phyloP scores from a whole-genome alignment of 805 yeast genomes.

The Starmerella roubikii region DNA sequence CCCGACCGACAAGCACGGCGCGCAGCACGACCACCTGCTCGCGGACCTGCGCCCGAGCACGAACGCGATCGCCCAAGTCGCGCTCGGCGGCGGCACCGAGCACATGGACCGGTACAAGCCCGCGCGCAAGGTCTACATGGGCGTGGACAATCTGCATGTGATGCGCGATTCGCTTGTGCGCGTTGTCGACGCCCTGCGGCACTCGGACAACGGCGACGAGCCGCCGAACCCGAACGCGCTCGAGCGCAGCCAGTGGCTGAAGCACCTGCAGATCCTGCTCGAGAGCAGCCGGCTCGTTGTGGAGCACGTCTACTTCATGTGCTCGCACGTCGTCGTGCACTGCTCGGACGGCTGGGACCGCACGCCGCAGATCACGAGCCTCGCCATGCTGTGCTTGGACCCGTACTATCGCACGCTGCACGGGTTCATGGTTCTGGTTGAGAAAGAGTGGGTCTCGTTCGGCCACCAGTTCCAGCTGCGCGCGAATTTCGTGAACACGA shows the following conservation, averaged over 20 bases:
- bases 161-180: conserved; percentile 72
- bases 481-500: conserved; percentile 9
- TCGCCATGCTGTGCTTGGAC: conserved; percentile 76
- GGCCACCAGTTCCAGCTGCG: conserved; percentile 84
- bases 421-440: conserved; percentile 75
- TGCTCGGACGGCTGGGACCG: conserved; percentile 99
- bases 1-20: conserved; percentile 23
- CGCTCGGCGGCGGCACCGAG: conserved; percentile 97
- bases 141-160: conserved; percentile 90
- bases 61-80: conserved; percentile 92
- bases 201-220: conserved; percentile 46
- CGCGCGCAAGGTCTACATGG: conserved; percentile 62
- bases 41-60: conserved; percentile 89
- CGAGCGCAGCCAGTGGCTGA: conserved; percentile 65
- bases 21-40: conserved; percentile 44
- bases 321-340: conserved; percentile 73
- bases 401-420: conserved; percentile 78
- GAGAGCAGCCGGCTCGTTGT: conserved; percentile 66
- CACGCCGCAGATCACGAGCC: conserved; percentile 75
- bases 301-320: conserved; percentile 69
- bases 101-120: conserved; percentile 71
- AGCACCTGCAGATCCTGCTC: conserved; percentile 51
- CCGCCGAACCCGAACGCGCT: conserved; percentile 44
- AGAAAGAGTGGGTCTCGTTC: conserved; percentile 91
- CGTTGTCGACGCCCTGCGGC: conserved; percentile 48